Base-by-base conservation (phyloP, 2,329 filamentous ascomycete genomes). In the Tetracladium maxilliforme region DNA sequence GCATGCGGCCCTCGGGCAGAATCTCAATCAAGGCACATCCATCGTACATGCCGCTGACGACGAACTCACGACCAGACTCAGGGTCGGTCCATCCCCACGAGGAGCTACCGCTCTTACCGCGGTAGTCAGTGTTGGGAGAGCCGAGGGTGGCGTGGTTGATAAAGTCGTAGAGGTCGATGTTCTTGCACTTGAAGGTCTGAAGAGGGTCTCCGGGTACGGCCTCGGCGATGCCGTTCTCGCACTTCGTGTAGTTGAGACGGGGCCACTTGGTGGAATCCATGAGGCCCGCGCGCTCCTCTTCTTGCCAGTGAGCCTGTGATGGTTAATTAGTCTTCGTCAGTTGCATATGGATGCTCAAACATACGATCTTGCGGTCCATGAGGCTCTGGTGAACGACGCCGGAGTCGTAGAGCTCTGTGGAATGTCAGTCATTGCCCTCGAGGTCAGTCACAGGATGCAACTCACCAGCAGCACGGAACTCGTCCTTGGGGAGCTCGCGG, bases 21-120 rank as follows among this genome's bases (percentile, higher is more conserved):
- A 65, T 48, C 33, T 65, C 61, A 9, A 55, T 54, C 23, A 65
- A 64, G 4, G 56, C 56, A 2, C 58, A 56, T 11, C 61, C 61
- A 25, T 63, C 56, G n/a, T 44, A 45, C 32, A 62, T 56, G 5
- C 56, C 59, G 14, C 63, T 47, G 14, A 54, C 49, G n/a, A 48
- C 54, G 23, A 64, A 61, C 35, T 64, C 59, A 4, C 59, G 53
- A 10, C 59, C 61, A n/a, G n/a, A n/a, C 14, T 55, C 47, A 4
- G 47, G 42, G 4, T 51, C 55, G 1, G 58, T 61, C 61, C 55
- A 59, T 5, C 60, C 61, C 21, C 28, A 34, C 10, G 28, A 27
- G 7, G 31, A 35, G 26, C 35, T 34, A 20, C 32, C 31, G 7
- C 31, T 30, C n/a, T n/a, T n/a, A n/a, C n/a, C n/a, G n/a, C n/a